Conservation (phyloP, 176 grass and related monocot genomes). For the Puccinellia tenuiflora region DNA sequence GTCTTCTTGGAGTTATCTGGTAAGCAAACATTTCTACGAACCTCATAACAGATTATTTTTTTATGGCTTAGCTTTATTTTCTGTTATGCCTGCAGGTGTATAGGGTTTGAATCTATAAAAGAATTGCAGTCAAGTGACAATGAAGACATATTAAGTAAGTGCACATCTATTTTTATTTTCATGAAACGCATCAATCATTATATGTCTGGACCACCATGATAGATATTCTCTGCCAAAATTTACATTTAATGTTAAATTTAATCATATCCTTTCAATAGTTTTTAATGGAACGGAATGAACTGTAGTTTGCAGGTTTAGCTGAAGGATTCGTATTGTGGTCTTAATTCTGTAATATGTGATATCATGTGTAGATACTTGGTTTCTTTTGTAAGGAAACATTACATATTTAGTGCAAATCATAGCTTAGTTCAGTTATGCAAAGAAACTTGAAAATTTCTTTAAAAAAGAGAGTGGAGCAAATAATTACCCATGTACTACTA, state of each 20-base stretch:
- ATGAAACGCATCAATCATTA: conserved; percentile 11
- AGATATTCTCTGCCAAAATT: not conserved
- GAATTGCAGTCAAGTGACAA: conserved; percentile 37
- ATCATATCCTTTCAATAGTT: conserved; percentile 6
- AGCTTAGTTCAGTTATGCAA: not conserved
- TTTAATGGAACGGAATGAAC: not conserved
- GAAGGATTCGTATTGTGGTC: not conserved
- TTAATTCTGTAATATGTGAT: not conserved
- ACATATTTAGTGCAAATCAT: not conserved
- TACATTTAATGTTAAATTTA: not conserved
- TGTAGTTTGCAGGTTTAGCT: not conserved
- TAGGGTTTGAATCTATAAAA: conserved; percentile 87
- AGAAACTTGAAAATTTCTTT: not conserved
- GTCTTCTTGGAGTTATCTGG: conserved; percentile 91
- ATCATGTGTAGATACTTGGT: not conserved
- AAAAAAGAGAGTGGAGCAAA: not conserved
- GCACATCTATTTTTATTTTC: conserved; percentile 15
- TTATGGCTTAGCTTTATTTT: conserved; percentile 21
- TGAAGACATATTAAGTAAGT: conserved; percentile 57
- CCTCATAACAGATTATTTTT: conserved; percentile 6
- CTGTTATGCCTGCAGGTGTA: conserved; percentile 48
- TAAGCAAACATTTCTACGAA: conserved; percentile 39
- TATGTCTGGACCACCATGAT: not conserved
- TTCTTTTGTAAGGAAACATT: not conserved
- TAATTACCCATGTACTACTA: not conserved